Evolutionary conservation across 768 basidiomycete species (phyloP), one percentile per base, ranked within the genome.

Genomic region (Kwoniella botswanensis): DNA sequence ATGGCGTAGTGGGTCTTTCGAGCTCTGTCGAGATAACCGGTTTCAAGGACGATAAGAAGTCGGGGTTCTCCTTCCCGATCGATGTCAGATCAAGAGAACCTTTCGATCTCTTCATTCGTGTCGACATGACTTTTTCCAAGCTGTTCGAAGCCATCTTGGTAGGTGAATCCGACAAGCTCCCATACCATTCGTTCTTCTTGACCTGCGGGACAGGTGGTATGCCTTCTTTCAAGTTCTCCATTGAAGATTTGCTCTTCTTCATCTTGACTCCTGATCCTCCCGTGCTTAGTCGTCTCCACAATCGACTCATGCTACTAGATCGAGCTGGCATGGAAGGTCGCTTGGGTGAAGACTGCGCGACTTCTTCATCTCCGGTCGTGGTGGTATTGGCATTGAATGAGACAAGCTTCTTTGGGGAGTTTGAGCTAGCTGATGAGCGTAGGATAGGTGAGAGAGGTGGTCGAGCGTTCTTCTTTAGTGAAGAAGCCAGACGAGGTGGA

Each of bases 281-380:
- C 11, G 62, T 59, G 29, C 63, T 65, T n/a, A 71, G 46, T 26
- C 56, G 42, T 41, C 63, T 18, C 69, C 69, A 71, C 10, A 71
- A 41, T 21, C 63, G 26, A 43, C 63, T 65, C 11, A 71, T 55
- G 65, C 69, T 71, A 17, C 63, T 64, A 6, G 56, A 59, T 52
- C 69, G 42, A 21, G 63, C 15, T 10, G 63, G 63, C 63, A 61
- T 65, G 15, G 50, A n/a, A 21, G 63, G 63, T 53, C 63, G 41
- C 6, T 43, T 52, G 21, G 62, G 53, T 24, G 52, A 63, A 7
- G 22, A 21, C 9, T 24, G 41, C 12, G 18, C 9, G 9, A 21
- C 29, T 29, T 26, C 17, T 35, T 35, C 35, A 35, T 35, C 35
- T 9, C 4, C 42, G 24, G 56, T 5, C 11, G 56, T 41, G 13